Conservation (phyloP, 2,329 filamentous ascomycete genomes). For the Cercospora sp. region DNA sequence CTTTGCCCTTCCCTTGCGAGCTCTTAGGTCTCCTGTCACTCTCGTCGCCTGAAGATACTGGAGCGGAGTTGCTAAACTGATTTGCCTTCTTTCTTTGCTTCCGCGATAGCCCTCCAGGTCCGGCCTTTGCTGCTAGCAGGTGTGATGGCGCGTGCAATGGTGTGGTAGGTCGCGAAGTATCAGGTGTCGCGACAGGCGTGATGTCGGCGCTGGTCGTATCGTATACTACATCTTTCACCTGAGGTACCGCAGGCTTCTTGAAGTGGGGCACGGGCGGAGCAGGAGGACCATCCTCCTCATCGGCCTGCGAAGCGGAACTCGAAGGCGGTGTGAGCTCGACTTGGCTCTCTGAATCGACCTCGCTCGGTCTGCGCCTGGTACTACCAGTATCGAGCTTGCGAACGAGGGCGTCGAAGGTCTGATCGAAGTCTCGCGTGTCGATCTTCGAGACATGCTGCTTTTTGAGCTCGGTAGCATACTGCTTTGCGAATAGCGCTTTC, state of each 20-base stretch:
- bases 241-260: constrained; percentile 46
- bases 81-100: constrained; percentile 71
- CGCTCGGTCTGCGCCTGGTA: constrained; percentile 31
- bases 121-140: constrained; percentile 69
- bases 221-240: constrained; percentile 20
- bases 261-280: constrained; percentile 50
- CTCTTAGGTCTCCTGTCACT: constrained; percentile 53
- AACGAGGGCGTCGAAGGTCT: constrained; percentile 93
- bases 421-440: constrained; percentile 77
- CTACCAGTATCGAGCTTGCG: constrained; percentile 67
- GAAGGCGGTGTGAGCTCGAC: constrained; percentile 56
- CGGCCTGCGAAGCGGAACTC: constrained; percentile 49
- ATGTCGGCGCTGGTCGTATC: constrained; percentile 62
- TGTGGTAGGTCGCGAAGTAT: constrained; percentile 76
- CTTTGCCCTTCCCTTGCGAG: constrained; percentile 65
- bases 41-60: constrained; percentile 83
- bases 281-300: constrained; percentile 54
- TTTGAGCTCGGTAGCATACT: constrained; percentile 85
- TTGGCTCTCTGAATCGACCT: constrained; percentile 36
- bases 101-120: constrained; percentile 76
- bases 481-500: constrained; percentile 82
- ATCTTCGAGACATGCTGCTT: constrained; percentile 75
- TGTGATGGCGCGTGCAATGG: constrained; percentile 60
- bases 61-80: constrained; percentile 52
- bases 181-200: constrained; percentile 69